Conservation (phyloP, 495 filamentous ascomycete genomes). For the Lentithecium fluviatile region DNA sequence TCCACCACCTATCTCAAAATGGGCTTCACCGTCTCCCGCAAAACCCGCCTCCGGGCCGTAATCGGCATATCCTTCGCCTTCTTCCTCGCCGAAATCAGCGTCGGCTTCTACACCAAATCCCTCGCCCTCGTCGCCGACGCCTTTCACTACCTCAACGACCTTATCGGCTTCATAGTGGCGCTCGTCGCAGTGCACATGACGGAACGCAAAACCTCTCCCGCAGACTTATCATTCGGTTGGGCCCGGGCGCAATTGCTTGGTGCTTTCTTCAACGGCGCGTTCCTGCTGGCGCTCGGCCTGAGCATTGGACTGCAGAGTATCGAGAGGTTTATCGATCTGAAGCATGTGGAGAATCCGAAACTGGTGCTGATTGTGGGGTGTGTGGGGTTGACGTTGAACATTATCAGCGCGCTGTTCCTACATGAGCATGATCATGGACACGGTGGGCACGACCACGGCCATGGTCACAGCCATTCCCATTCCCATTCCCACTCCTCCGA, state of each 20-base stretch:
- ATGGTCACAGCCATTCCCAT: constrained; percentile 8
- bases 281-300: constrained; percentile 36
- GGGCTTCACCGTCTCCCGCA: constrained; percentile 10
- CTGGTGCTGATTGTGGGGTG: constrained; percentile 41
- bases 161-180: constrained; percentile 36
- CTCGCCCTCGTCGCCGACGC: constrained; percentile 38
- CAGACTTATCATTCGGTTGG: constrained; percentile 49
- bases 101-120: constrained; percentile 39
- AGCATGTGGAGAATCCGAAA: constrained; percentile 35
- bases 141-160: constrained; percentile 40
- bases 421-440: constrained; percentile 35
- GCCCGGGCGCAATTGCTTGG: constrained; percentile 36
- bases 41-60: constrained; percentile 45
- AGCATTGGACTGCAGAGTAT: constrained; percentile 35
- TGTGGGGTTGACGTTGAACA: constrained; percentile 28
- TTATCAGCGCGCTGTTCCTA: constrained; percentile 31
- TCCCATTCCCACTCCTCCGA: constrained; percentile 12
- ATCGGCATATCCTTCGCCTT: constrained; percentile 54
- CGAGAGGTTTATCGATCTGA: constrained; percentile 41
- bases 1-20: neutral
- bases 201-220: constrained; percentile 37
- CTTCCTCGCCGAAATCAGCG: constrained; percentile 53
- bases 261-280: constrained; percentile 41
- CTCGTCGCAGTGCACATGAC: constrained; percentile 33
- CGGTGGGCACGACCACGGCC: constrained; percentile 17